Conservation (phyloP, 2,329 filamentous ascomycete genomes). For the Neonectria hederae region DNA sequence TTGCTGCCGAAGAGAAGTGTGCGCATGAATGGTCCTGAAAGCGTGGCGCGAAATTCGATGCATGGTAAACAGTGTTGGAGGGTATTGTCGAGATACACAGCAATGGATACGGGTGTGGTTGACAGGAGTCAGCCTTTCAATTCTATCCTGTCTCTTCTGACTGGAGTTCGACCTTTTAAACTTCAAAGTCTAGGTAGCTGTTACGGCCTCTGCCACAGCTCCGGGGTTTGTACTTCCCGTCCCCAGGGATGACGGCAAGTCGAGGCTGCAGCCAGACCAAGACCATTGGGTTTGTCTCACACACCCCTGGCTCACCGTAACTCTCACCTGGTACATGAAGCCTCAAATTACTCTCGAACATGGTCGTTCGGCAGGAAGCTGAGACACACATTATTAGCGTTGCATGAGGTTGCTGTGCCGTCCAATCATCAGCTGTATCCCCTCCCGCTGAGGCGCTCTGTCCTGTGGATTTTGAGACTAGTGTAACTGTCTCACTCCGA, state of each 20-base stretch:
- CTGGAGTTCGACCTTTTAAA: background rate
- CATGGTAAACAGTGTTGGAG: conserved; percentile 1
- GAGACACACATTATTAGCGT: background rate
- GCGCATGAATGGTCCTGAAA: background rate
- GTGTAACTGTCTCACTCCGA: background rate
- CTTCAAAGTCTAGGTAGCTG: background rate
- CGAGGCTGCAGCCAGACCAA: background rate
- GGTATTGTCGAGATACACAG: background rate
- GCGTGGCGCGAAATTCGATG: background rate
- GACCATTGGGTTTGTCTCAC: background rate
- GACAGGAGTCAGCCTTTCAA: background rate
- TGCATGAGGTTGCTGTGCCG: background rate
- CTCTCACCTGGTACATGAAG: background rate
- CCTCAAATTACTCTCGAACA: background rate
- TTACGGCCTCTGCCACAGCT: background rate
- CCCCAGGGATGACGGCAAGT: background rate
- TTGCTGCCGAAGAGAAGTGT: background rate
- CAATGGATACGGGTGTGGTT: background rate
- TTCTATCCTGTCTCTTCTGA: background rate
- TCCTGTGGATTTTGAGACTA: background rate
- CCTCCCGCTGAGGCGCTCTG: background rate
- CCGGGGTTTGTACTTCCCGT: background rate
- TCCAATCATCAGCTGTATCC: background rate
- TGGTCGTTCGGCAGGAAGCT: background rate
- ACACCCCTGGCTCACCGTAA: background rate